These are phyloP conservation scores for Botryotinia globosa DNA, from an alignment of 2,329 filamentous ascomycete genomes.

Conservation along the genomic window DNA sequence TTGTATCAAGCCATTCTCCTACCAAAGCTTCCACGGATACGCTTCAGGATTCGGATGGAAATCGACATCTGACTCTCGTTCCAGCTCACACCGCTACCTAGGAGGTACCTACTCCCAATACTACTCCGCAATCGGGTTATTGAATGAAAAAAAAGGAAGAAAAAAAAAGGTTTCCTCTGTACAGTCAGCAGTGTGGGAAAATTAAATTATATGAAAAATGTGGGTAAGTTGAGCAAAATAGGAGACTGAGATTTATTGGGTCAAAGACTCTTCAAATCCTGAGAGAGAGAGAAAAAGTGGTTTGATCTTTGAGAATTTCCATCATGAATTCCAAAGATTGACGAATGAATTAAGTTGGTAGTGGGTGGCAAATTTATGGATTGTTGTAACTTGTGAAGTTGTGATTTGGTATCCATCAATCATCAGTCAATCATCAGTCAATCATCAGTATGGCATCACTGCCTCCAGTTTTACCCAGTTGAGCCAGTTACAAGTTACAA, in stretches of 20 bases:
- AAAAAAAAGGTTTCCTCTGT: neutral
- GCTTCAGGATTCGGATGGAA: neutral
- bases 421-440: neutral
- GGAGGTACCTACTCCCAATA: neutral
- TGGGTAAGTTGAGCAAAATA: neutral
- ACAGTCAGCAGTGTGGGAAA: neutral
- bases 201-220: neutral
- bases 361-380: neutral
- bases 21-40: conserved; percentile 3
- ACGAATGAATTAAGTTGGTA: neutral
- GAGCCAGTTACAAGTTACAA: too few relatives aligned
- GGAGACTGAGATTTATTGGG: neutral
- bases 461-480: neutral
- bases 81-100: conserved; percentile 7
- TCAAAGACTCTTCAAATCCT: neutral
- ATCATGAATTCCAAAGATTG: neutral
- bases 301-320: neutral
- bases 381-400: neutral
- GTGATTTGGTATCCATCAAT: neutral
- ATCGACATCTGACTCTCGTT: neutral
- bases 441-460: neutral
- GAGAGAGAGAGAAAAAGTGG: neutral
- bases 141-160: neutral
- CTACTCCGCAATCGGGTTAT: neutral
- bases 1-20: neutral